Base-by-base conservation (phyloP, 805 yeast species). In the Isabelozyma gotoi region DNA sequence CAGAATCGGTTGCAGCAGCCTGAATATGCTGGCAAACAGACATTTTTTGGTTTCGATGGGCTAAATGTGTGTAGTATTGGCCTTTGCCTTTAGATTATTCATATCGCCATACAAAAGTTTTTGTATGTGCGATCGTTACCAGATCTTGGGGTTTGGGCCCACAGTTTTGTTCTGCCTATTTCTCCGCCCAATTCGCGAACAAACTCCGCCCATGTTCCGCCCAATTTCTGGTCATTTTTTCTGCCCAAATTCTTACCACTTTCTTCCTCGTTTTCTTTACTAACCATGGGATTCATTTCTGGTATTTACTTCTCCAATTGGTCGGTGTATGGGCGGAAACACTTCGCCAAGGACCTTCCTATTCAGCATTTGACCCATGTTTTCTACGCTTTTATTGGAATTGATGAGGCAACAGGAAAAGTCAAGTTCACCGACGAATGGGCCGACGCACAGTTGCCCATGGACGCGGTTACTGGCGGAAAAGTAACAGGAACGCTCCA, bases 301-400 rank as follows among this genome's bases (percentile, higher is more conserved):
- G 48, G 53, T 0, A 80, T 84, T 14, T 88, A 88, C 55, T 73
- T 63, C 20, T 71, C 81, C 27, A 72, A 65, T 51, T 71, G 76
- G 86, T 64, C 72, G 1, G 70, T 70, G 2, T 71, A 71, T 42
- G 53, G 52, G 20, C 48, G 66, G 14, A 46, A 64, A 65, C 48
- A 88, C 77, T 62, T 67, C 62, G 41, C 94, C 86, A 2, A 63
- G 64, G 82, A 85, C 43, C 76, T 91, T 5, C 88, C 91, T 2
- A 60, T 76, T 1, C 59, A 72, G 0, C 52, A 60, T 8, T 57
- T 86, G 0, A 80, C 96, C 15, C 86, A 88, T 49, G 60, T 94
- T 1, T 82, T 83, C 55, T 94, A 86, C 61, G 86, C 97, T 0
- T 92, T 92, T 61, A 71, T 87, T 39, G 67, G 76, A 27, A 74